Percentiles rank a stretch among this genome's conserved stretches.
phyloP scores from a whole-genome alignment of 768 basidiomycete species.

The Podaxis pistillaris region DNA sequence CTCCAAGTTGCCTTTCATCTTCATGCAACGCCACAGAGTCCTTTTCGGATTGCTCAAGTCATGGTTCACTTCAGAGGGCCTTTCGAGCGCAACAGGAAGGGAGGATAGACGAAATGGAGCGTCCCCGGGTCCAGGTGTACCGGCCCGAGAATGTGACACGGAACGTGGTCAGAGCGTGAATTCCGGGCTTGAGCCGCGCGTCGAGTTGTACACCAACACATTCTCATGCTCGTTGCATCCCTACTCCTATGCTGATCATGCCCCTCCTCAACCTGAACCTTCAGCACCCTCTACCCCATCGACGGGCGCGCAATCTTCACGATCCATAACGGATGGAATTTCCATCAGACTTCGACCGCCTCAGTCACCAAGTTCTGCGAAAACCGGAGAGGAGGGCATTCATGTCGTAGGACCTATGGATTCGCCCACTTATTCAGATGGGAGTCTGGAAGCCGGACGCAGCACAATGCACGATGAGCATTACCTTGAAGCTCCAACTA shows the following conservation, averaged over 20 bases:
- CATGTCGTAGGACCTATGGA: background rate
- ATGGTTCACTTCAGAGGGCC: background rate
- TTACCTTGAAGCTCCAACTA: background rate
- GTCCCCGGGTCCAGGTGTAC: background rate
- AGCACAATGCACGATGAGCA: background rate
- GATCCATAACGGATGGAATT: background rate
- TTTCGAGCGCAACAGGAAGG: background rate
- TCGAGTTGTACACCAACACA: background rate
- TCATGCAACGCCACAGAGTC: background rate
- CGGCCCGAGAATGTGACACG: background rate
- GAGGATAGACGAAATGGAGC: no score
- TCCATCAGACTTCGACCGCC: background rate
- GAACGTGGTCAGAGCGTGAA: background rate
- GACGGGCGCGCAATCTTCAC: slow-evolving; percentile 9
- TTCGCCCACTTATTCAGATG: background rate
- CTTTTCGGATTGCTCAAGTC: background rate
- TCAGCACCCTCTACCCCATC: slow-evolving; percentile 7
- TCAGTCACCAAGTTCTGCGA: background rate
- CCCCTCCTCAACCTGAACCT: background rate
- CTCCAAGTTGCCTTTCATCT: background rate
- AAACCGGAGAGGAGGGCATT: background rate
- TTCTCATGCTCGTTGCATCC: slow-evolving; percentile 17
- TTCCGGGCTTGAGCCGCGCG: background rate
- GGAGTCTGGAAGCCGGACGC: background rate
- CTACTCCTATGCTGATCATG: slow-evolving; percentile 6